phyloP scores from a whole-genome alignment of 441 rosid genomes.

The Syzygium malaccense region DNA sequence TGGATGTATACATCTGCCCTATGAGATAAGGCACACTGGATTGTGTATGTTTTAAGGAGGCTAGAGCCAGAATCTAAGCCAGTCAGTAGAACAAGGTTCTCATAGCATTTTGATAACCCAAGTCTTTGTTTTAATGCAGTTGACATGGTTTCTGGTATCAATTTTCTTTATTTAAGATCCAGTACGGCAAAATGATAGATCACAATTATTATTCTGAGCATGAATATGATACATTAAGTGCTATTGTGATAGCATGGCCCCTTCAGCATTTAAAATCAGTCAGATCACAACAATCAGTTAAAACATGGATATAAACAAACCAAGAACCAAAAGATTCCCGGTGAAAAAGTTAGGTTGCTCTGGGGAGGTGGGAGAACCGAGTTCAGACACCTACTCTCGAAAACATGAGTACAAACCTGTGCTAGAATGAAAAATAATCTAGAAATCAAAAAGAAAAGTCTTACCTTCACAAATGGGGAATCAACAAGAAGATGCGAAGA shows the following conservation, averaged over 20 bases:
- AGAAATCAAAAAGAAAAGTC: background rate
- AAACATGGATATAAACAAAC: background rate
- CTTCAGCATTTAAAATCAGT: background rate
- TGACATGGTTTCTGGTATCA: background rate
- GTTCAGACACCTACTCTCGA: background rate
- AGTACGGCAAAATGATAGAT: background rate
- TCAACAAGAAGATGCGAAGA: slow-evolving; percentile 86
- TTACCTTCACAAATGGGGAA: slow-evolving; percentile 92
- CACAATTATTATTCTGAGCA: background rate
- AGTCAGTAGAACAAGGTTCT: background rate
- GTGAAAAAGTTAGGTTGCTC: background rate
- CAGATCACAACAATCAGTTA: background rate
- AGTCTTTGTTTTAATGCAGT: background rate
- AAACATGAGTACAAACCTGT: background rate
- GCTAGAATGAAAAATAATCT: slow-evolving; percentile 2
- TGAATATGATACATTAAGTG: background rate
- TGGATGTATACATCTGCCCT: background rate
- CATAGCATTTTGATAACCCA: background rate
- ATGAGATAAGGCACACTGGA: background rate
- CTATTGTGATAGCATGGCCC: background rate
- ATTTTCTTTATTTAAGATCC: background rate
- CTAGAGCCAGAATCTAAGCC: background rate
- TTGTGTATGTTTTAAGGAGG: background rate
- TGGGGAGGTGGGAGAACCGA: background rate
- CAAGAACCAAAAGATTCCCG: background rate